Evolutionary conservation across 495 filamentous ascomycete genomes (phyloP), one percentile per base, ranked within the genome.

Genomic region (Penicillium cosmopolitanum): DNA sequence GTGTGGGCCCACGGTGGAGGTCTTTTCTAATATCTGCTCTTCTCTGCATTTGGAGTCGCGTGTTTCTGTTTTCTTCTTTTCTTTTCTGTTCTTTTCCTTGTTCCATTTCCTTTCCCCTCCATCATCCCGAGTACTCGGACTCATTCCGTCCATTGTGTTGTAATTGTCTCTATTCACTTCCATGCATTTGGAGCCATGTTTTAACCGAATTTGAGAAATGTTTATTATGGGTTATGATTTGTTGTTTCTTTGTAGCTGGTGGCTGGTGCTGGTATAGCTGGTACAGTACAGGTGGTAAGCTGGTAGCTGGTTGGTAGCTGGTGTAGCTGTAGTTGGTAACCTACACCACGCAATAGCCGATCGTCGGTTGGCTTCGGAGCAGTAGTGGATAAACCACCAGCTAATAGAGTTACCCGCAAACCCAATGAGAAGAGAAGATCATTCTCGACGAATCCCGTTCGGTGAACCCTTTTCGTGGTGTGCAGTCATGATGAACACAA

Each of bases 301-400:
- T 21, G 19, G 19, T 21, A 21, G 19, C 19, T 21, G 19, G 19
- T 21, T 1, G 19, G 19, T 21, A 21, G 19, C 19, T 21, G 19
- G 19, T 21, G 19, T 2, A 21, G 42, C 43, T 18, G 47, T 33
- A 9, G 9, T 19, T 38, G 36, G 11, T 38, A n/a, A 13, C 12
- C 36, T 38, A n/a, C 36, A 12, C 11, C 35, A 7, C 16, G 42
- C 3, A 48, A 28, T 48, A 48, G 12, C 23, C 23, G 46, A 48
- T 11, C n/a, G 28, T 38, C 63, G 59, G 63, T 66, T 66, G 53
- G 21, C 38, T 50, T 62, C 63, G 63, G 63, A 62, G 50, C 18
- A 42, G n/a, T 10, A 44, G 59, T 62, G 57, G 57, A 57, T 47
- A 55, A 52, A n/a, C 25, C 8, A 28, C 19, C 13, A 28, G 42